Base-by-base conservation (phyloP, 495 filamentous ascomycete genomes). In the Apiosordaria backusii region DNA sequence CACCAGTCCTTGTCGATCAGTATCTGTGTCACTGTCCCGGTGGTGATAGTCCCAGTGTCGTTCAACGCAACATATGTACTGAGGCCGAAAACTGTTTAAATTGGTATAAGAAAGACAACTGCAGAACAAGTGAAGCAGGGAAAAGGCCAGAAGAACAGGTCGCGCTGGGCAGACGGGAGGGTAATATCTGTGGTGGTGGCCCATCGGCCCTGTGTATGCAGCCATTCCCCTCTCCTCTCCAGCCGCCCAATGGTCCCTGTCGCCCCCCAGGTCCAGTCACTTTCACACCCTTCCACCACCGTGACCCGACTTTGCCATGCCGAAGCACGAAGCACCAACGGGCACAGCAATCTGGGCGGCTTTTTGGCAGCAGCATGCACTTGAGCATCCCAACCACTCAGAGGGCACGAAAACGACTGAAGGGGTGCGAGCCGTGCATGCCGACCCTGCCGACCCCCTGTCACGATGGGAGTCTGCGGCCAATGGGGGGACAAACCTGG, bases 361-460 rank as follows among this genome's bases (percentile, higher is more conserved):
- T 70, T 66, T 73, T 69, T 69, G 62, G 66, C 52, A 62, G 60
- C 65, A 68, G 65, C 60, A 63, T 61, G 50, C 60, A 67, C 61
- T 53, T 50, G 62, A 58, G 60, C 24, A 60, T 22, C 65, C 63
- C 19, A 66, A 50, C 74, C 71, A 76, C 59, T 72, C 69, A 72
- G 52, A 73, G 65, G 50, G 15, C 55, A 61, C 53, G 35, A 68
- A 67, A 67, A 62, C 3, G 65, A 63, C 60, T 64, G 67, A 63
- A 66, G 27, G 66, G 54, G 54, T 58, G 67, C 66, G 62, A 66
- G 64, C 63, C 60, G 64, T 65, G 71, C 69, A 70, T 75, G 69
- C 71, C 73, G 73, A 73, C 65, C 35, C 71, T 72, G 70, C 71
- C 69, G 67, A 45, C 66, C 72, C 72, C 72, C 66, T 73, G 74